Base-by-base conservation (phyloP, 257 asterid species). In the Jasminum sambac region DNA sequence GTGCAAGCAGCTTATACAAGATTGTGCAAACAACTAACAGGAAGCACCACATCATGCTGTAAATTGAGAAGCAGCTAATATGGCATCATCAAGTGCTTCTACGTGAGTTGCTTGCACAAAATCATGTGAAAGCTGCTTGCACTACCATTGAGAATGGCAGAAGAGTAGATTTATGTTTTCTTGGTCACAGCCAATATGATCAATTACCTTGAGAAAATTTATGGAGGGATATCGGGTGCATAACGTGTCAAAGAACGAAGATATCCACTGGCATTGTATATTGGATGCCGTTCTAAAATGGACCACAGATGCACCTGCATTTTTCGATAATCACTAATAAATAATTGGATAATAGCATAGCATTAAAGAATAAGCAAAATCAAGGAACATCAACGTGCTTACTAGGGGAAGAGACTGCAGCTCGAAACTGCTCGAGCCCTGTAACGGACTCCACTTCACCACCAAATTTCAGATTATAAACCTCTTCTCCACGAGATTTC, bases 401-500 rank as follows among this genome's bases (percentile, higher is more conserved):
- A 94, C 99, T 84, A 63, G 96, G 85, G 4, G 88, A 84, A 58
- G 92, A 79, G 38, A 91, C 77, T 58, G 93, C 94, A 39, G 95
- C 92, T 63, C 80, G 89, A 78, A 91, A 88, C 83, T 89, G 93
- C 70, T 91, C 94, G 68, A 88, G 87, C 62, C 83, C 73, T 0
- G 84, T 82, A 59, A 89, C 87, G 8, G 81, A 74, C 81, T 89
- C 97, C 65, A 89, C 92, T 64, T 87, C 95, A 36, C 95, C 95
- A 5, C 97, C 92, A 74, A 86, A 89, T 74, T 87, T 91, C 96
- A 88, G 72, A 78, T 87, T 84, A 40, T 77, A 64, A 19, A 86
- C 93, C 36, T 88, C 97, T 84, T 91, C 99, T 19, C 97, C 95
- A 1, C 76, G 84, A 14, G 92, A 89, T 80, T 85, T 89, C 75